phyloP scores from a whole-genome alignment of 2,329 filamentous ascomycete species.

The Lachnellula occidentalis region DNA sequence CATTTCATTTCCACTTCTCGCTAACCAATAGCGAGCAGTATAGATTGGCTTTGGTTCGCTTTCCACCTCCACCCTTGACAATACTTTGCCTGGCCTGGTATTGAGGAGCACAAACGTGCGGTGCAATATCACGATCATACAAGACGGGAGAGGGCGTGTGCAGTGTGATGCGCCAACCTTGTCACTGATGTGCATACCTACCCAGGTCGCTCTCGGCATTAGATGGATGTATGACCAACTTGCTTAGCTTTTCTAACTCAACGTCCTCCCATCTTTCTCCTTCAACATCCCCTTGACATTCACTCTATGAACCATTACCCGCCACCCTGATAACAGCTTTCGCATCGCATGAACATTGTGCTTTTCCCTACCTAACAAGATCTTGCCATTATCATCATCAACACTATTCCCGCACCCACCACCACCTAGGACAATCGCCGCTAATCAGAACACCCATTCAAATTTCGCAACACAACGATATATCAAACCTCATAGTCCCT shows the following conservation, averaged over 20 bases:
- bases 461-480: conserved; percentile 9
- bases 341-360: neutral
- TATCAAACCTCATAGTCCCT: conserved; percentile 2
- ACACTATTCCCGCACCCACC: neutral
- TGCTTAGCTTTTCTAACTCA: conserved; percentile 25
- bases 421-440: conserved; percentile 5
- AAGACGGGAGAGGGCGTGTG: neutral
- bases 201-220: conserved; percentile 1
- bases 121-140: conserved; percentile 9
- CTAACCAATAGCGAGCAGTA: neutral
- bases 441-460: conserved; percentile 19
- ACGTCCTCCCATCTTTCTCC: conserved; percentile 16
- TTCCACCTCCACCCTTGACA: conserved; percentile 11
- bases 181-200: conserved; percentile 19
- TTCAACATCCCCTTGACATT: conserved; percentile 3
- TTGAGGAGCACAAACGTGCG: conserved; percentile 19
- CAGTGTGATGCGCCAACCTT: conserved; percentile 10
- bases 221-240: conserved; percentile 3
- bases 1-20: neutral
- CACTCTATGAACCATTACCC: conserved; percentile 2
- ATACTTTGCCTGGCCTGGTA: conserved; percentile 13
- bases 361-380: neutral
- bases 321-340: neutral
- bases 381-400: conserved; percentile 1
- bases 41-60: neutral